phyloP scores from a whole-genome alignment of 108 stramenopile genomes.

The Skeletonema marinoi region DNA sequence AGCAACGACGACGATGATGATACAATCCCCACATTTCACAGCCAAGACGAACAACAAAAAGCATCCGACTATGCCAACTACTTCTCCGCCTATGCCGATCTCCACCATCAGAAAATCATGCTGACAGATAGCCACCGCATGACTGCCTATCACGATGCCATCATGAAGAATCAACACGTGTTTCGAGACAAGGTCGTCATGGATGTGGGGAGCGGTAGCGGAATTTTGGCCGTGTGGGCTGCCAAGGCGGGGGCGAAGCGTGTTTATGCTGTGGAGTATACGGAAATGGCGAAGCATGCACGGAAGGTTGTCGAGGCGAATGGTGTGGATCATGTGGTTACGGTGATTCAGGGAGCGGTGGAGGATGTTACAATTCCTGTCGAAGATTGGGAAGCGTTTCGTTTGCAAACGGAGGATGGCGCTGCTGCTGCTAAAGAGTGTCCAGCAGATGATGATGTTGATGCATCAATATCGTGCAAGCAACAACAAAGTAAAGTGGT shows the following conservation, averaged over 20 bases:
- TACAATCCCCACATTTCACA: too few relatives aligned
- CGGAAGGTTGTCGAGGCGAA: constrained; percentile 89
- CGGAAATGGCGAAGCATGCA: constrained; percentile 98
- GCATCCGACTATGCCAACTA: constrained; percentile 95
- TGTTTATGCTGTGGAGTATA: constrained; percentile 13
- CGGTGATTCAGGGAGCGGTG: constrained; percentile 94
- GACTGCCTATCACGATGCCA: constrained; percentile 97
- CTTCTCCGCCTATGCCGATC: constrained; percentile 91
- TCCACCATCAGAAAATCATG: constrained; percentile 99
- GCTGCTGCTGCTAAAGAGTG: too few relatives aligned
- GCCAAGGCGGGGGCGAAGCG: too few relatives aligned
- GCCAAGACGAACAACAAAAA: constrained; percentile 65
- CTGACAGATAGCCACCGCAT: constrained; percentile 96
- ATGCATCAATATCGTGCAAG: constrained; percentile 32
- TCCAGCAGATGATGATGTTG: background rate
- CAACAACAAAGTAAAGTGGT: constrained; percentile 45
- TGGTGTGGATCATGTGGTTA: constrained; percentile 92
- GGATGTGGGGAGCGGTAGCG: too few relatives aligned
- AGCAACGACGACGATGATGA: too few relatives aligned
- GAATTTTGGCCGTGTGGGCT: too few relatives aligned
- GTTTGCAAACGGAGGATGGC: too few relatives aligned
- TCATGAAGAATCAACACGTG: constrained; percentile 40
- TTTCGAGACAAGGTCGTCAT: too few relatives aligned
- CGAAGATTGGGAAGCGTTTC: too few relatives aligned
- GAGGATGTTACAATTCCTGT: constrained; percentile 59